phyloP scores from a whole-genome alignment of 1,284 basidiomycete genomes.

The Porodaedalea pini region DNA sequence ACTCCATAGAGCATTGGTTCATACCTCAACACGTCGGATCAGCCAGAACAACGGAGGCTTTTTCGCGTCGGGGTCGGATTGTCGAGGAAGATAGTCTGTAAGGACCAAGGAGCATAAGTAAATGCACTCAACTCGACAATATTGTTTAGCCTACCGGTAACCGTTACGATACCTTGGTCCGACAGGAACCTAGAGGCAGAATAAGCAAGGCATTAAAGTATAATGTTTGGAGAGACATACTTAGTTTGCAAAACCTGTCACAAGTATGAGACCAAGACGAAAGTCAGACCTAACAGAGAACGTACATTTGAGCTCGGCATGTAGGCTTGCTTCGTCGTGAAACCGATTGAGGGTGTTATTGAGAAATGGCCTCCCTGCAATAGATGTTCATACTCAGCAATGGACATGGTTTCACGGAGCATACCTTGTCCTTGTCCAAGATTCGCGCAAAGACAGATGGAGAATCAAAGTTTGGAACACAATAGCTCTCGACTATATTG shows the following conservation, averaged over 20 bases:
- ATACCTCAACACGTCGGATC: constrained; percentile 77
- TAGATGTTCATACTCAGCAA: background rate
- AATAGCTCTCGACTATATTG: constrained; percentile 78
- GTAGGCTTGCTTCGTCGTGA: constrained; percentile 81
- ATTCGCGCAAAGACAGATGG: constrained; percentile 87
- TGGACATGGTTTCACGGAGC: background rate
- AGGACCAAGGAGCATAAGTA: constrained; percentile 9
- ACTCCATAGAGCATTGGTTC: background rate
- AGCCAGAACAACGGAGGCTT: constrained; percentile 82
- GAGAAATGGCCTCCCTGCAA: constrained; percentile 86
- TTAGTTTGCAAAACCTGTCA: constrained; percentile 77
- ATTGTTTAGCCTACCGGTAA: constrained; percentile 53
- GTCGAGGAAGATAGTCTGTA: constrained; percentile 81
- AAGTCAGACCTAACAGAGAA: constrained; percentile 9
- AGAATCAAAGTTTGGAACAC: constrained; percentile 90
- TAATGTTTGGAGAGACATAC: constrained; percentile 27
- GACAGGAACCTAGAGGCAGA: constrained; percentile 58
- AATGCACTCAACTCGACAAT: background rate
- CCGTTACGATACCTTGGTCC: constrained; percentile 73
- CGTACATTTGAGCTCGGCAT: constrained; percentile 81
- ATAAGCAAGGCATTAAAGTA: background rate
- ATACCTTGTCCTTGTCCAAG: constrained; percentile 74
- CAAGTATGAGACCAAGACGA: constrained; percentile 7
- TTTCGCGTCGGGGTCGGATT: constrained; percentile 40
- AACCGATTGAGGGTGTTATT: constrained; percentile 66